phyloP scores from a whole-genome alignment of 176 grass and related monocot species.

The Ensete glaucum region DNA sequence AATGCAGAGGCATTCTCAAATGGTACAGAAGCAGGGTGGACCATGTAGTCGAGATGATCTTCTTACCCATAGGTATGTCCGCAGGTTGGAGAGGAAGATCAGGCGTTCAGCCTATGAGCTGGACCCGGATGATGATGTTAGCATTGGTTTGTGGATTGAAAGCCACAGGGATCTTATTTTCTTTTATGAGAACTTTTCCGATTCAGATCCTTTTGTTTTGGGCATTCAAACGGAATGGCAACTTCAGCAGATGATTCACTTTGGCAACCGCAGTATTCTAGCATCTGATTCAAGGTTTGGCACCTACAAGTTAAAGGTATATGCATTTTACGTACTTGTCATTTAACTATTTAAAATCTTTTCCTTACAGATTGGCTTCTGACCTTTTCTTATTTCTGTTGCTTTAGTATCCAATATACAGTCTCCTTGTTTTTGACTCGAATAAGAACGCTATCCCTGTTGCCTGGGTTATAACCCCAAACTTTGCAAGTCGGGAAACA shows the following conservation, averaged over 20 bases:
- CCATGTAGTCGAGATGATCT: slow-evolving; percentile 91
- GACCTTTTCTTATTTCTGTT: slow-evolving; percentile 18
- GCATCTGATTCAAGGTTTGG: slow-evolving; percentile 90
- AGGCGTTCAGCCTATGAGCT: slow-evolving; percentile 60
- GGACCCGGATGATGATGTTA: slow-evolving; percentile 62
- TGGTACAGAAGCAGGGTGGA: slow-evolving; percentile 72
- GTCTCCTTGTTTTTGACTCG: slow-evolving; percentile 79
- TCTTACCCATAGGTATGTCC: slow-evolving; percentile 94
- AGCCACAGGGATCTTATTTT: slow-evolving; percentile 72
- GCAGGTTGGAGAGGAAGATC: slow-evolving; percentile 93
- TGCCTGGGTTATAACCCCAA: slow-evolving; percentile 77
- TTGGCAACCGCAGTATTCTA: slow-evolving; percentile 64
- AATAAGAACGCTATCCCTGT: slow-evolving; percentile 79
- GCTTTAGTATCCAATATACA: slow-evolving; percentile 84
- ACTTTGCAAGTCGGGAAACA: slow-evolving; percentile 55
- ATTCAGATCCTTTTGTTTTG: slow-evolving; percentile 59
- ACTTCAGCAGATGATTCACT: slow-evolving; percentile 90
- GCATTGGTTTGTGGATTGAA: slow-evolving; percentile 69
- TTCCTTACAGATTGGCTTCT: slow-evolving; percentile 25
- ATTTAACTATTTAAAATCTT: slow-evolving; percentile 1
- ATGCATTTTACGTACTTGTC: slow-evolving; percentile 12
- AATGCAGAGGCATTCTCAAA: slow-evolving; percentile 84
- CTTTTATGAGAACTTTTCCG: slow-evolving; percentile 78
- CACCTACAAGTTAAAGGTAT: slow-evolving; percentile 88
- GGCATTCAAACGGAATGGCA: slow-evolving; percentile 98